phyloP scores from a whole-genome alignment of 2,329 filamentous ascomycete species.

The Aspergillus sergii region DNA sequence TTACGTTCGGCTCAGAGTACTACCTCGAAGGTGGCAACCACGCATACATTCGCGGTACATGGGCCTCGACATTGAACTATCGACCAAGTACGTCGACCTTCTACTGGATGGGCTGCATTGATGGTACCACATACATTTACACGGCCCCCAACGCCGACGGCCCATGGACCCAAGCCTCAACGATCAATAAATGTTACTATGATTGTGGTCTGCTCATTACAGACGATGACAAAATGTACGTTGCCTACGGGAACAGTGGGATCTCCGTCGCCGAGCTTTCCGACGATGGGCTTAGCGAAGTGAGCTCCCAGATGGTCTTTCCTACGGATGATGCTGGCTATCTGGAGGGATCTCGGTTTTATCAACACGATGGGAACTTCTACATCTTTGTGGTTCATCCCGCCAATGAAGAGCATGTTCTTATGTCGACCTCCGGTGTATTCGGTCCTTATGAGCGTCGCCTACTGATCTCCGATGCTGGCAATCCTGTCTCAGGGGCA shows the following conservation, averaged over 20 bases:
- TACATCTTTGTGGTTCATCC: slow-evolving; percentile 58
- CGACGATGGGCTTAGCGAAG: slow-evolving; percentile 50
- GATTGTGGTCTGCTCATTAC: slow-evolving; percentile 58
- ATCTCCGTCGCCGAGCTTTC: slow-evolving; percentile 57
- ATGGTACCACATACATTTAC: slow-evolving; percentile 58
- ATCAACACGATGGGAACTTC: slow-evolving; percentile 59
- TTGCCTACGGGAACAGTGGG: slow-evolving; percentile 55
- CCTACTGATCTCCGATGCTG: slow-evolving; percentile 47
- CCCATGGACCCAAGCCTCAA: slow-evolving; percentile 47
- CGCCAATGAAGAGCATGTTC: slow-evolving; percentile 42
- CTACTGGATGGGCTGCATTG: slow-evolving; percentile 62
- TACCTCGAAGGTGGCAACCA: slow-evolving; percentile 26
- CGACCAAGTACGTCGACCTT: slow-evolving; percentile 52
- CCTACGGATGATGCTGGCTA: slow-evolving; percentile 12
- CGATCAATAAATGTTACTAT: slow-evolving; percentile 56
- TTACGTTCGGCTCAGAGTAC: slow-evolving; percentile 54
- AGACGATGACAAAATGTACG: slow-evolving; percentile 61
- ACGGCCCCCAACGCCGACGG: slow-evolving; percentile 48
- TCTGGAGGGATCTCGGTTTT: slow-evolving; percentile 49
- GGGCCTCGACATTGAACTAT: slow-evolving; percentile 59
- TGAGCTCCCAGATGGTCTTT: slow-evolving; percentile 51
- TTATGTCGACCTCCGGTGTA: slow-evolving; percentile 48
- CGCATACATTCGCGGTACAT: slow-evolving; percentile 59
- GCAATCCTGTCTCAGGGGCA: slow-evolving; percentile 48
- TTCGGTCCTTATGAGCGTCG: slow-evolving; percentile 58